Evolutionary conservation across 768 basidiomycete genomes (phyloP).

Genomic region (Mycena haematopus): DNA sequence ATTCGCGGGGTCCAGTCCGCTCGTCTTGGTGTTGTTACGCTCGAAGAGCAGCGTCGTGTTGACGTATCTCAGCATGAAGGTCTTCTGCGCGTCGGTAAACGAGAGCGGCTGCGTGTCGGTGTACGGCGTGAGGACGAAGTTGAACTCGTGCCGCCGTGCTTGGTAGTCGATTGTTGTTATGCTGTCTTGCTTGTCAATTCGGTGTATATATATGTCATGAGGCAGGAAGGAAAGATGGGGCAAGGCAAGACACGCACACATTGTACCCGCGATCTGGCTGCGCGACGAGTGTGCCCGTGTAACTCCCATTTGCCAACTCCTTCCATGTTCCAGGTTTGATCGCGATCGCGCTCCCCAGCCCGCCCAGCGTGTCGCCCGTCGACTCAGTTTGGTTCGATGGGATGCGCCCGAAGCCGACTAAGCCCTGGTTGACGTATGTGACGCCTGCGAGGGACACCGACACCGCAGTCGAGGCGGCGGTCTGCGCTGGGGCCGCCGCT

Average conservation of each 20-base stretch:
- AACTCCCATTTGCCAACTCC: conserved; percentile 42
- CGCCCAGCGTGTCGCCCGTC: conserved; percentile 65
- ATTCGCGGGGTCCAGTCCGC: conserved; percentile 58
- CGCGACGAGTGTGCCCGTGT: conserved; percentile 55
- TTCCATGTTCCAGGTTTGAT: conserved; percentile 57
- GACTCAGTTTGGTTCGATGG: conserved; percentile 62
- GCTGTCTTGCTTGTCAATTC: conserved; percentile 33
- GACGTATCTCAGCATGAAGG: conserved; percentile 56
- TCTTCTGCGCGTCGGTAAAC: conserved; percentile 57
- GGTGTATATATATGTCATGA: no score
- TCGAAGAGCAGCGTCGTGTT: conserved; percentile 59
- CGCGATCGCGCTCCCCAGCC: conserved; percentile 69
- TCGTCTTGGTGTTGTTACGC: conserved; percentile 50
- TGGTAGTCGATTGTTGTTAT: conserved; percentile 65
- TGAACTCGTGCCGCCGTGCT: conserved; percentile 62
- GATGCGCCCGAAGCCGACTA: conserved; percentile 67
- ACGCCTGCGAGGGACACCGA: conserved; percentile 22
- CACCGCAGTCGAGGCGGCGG: conserved; percentile 8
- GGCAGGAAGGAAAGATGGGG: no score
- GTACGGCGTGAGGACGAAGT: conserved; percentile 65
- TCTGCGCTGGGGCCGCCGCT: not conserved
- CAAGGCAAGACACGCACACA: conserved; percentile 44
- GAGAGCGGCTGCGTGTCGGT: conserved; percentile 49
- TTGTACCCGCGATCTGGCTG: conserved; percentile 68
- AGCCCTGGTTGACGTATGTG: conserved; percentile 25